Base-by-base conservation (phyloP, 495 filamentous ascomycete species). In the Trichocladium uniseriatum region DNA sequence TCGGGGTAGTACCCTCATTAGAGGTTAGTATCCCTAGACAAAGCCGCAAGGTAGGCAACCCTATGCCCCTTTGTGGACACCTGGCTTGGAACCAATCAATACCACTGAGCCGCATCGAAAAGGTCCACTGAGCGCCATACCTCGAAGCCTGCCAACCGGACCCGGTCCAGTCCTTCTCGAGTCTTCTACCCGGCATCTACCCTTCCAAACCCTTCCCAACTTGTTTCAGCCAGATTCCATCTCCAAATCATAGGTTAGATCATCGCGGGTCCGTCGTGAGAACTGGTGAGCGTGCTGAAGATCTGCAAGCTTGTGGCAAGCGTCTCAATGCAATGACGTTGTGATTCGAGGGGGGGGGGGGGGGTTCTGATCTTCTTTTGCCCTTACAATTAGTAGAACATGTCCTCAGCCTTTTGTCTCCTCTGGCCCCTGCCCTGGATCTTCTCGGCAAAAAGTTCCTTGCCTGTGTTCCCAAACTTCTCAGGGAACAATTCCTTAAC, bases 401-500 rank as follows among this genome's bases (percentile, higher is more conserved):
- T 58, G 56, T 80, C 77, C 42, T 75, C 75, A 0, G 77, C 77
- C 52, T 60, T 74, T 48, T 74, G 70, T 43, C 78, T 66, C 44
- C 66, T 68, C 36, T 62, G 54, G 0, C 68, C 60, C 52, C 75
- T 64, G 2, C 70, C 71, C 32, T 73, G 73, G 6, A 77, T 27
- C 46, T 65, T 69, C 27, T 74, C 71, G 1, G 65, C 65, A 49
- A 90, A 88, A 6, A 90, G 66, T 60, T 89, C 85, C 65, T 87
- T 89, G 21, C 78, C 79, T 6, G 78, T 65, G 63, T 87, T 87
- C 14, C 71, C 74, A 47, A 79, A 79, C 51, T 80, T 83, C 5
- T 74, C 73, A 9, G 85, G 84, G 49, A 89, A 89, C 13, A 89
- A 63, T 60, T 89, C 86, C 45, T 35, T 81, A 3, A 75, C 80